A percentile compares a stretch with the other conserved stretches of the same genome.
These are phyloP conservation scores for Rhodomyrtus psidioides DNA, from an alignment of 441 rosid species.

Conservation along the genomic window DNA sequence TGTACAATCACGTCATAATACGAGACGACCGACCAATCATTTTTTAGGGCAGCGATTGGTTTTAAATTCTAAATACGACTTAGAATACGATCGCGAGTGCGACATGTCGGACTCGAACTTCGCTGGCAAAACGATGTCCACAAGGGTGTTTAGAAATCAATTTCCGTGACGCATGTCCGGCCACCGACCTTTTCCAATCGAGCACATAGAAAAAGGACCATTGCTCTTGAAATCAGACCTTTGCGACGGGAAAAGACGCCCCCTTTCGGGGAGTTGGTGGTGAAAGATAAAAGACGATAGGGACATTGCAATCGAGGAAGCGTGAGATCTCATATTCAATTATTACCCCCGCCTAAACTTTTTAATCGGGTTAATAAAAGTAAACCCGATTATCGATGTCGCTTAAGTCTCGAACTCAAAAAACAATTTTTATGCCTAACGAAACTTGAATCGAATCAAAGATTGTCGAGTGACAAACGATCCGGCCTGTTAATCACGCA, in stretches of 20 bases:
- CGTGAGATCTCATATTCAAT: background rate
- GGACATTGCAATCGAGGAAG: background rate
- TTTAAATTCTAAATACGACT: background rate
- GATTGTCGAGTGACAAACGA: background rate
- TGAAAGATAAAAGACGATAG: background rate
- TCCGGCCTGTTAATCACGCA: background rate
- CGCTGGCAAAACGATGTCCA: constrained; percentile 28
- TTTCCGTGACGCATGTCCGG: background rate
- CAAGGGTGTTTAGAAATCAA: background rate
- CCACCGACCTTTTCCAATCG: background rate
- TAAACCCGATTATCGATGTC: too few species aligned
- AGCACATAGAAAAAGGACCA: constrained; percentile 37
- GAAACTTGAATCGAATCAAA: too few species aligned
- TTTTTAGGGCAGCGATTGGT: background rate
- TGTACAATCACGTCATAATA: constrained; percentile 4
- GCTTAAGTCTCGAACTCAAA: too few species aligned
- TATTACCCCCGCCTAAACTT: too few species aligned
- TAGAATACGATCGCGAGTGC: background rate
- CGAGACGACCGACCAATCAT: constrained; percentile 33
- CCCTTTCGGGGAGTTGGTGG: background rate
- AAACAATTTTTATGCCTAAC: too few species aligned
- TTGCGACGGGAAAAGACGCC: background rate
- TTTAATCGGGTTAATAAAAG: too few species aligned
- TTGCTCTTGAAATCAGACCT: background rate
- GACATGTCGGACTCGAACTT: background rate